These are phyloP conservation scores for Dioscorea zingiberensis DNA, from an alignment of 106 monocot genomes.

Conservation along the genomic window DNA sequence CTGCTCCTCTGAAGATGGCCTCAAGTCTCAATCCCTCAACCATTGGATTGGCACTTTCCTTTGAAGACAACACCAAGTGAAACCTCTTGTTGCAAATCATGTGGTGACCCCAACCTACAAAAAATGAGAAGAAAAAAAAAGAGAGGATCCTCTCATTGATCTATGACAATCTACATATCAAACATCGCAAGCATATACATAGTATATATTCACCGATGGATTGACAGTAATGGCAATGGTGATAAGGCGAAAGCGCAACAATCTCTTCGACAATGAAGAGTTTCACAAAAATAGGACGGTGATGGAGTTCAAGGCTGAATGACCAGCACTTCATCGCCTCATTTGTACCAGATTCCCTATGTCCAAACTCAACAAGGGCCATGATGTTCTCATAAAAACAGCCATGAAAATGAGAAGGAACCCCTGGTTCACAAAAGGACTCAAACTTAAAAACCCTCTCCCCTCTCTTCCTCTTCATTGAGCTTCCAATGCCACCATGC, in stretches of 20 bases:
- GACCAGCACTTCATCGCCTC: constrained; percentile 47
- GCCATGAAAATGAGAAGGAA: constrained; percentile 38
- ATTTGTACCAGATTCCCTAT: constrained; percentile 13
- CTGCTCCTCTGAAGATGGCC: not conserved
- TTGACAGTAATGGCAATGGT: constrained; percentile 45
- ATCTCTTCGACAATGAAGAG: constrained; percentile 61
- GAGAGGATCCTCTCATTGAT: not conserved
- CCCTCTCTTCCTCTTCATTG: constrained; percentile 60
- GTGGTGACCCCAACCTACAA: constrained; percentile 80
- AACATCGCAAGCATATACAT: not conserved
- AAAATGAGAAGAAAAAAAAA: not conserved
- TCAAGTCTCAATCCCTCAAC: constrained; percentile 5
- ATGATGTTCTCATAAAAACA: constrained; percentile 61
- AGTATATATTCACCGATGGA: constrained; percentile 32
- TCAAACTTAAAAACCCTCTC: constrained; percentile 52
- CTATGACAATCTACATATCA: not conserved
- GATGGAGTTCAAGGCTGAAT: constrained; percentile 65
- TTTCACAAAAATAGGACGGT: constrained; percentile 21
- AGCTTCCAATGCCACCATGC: constrained; percentile 13
- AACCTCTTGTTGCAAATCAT: constrained; percentile 73
- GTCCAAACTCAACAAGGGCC: constrained; percentile 40
- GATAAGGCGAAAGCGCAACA: constrained; percentile 30
- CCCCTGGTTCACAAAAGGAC: constrained; percentile 51
- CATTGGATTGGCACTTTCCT: constrained; percentile 5
- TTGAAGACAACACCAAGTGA: constrained; percentile 68